Evolutionary conservation across 306 rosid species (phyloP).

Genomic region (Gastrolobium villosum): DNA sequence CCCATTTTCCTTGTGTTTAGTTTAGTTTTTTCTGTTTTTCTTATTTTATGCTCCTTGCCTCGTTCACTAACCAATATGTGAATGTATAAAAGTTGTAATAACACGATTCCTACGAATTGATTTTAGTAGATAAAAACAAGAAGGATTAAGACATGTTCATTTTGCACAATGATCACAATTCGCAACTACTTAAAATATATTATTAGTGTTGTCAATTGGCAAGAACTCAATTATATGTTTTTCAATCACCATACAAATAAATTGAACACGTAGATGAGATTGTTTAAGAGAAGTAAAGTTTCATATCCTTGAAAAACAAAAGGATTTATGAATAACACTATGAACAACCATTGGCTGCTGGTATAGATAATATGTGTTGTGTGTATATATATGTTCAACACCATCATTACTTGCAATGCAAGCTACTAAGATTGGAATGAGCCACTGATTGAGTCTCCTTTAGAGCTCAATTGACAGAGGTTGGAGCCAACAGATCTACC

Average conservation of each 20-base stretch:
- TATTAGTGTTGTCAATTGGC: neutral
- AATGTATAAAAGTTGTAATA: too few relatives aligned
- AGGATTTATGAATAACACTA: neutral
- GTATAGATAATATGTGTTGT: neutral
- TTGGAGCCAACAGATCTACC: constrained; percentile 68
- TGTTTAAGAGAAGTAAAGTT: constrained; percentile 39
- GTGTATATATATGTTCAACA: neutral
- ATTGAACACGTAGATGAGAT: neutral
- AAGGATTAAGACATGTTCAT: neutral
- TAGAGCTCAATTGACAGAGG: constrained; percentile 55
- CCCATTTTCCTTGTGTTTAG: too few relatives aligned
- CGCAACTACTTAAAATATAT: neutral
- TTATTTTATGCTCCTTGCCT: too few relatives aligned
- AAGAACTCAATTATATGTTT: constrained; percentile 17
- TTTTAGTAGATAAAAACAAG: neutral
- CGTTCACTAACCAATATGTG: too few relatives aligned
- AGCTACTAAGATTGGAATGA: constrained; percentile 51
- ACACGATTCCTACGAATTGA: neutral
- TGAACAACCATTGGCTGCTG: neutral
- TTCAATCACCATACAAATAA: constrained; percentile 34
- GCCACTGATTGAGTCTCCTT: constrained; percentile 40
- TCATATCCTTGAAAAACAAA: constrained; percentile 30
- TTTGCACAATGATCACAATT: neutral
- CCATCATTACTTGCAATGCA: constrained; percentile 7
- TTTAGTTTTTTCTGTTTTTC: too few relatives aligned